phyloP scores from a whole-genome alignment of 179 eudicot species.

The Silene vulgaris region DNA sequence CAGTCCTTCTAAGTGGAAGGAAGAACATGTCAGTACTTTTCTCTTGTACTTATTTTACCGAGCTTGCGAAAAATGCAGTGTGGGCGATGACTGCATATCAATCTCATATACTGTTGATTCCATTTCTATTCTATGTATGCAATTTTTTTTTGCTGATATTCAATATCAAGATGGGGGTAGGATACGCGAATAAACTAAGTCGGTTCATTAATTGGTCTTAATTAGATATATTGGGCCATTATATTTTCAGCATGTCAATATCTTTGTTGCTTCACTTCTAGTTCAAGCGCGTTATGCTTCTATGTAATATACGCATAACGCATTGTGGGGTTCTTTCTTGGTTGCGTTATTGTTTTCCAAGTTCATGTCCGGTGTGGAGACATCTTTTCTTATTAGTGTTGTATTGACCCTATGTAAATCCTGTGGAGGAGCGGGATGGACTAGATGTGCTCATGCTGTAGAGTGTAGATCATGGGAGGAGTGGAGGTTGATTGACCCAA shows the following conservation, averaged over 20 bases:
- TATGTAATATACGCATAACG: background rate
- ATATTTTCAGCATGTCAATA: background rate
- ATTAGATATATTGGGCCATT: background rate
- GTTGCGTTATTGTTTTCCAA: slow-evolving; percentile 5
- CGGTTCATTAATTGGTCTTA: background rate
- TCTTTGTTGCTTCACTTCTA: background rate
- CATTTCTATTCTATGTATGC: background rate
- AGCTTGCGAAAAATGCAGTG: background rate
- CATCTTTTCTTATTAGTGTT: background rate
- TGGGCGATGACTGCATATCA: background rate
- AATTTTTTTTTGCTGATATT: background rate
- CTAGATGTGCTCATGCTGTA: background rate
- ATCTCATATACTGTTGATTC: background rate
- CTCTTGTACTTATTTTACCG: background rate
- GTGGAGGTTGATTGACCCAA: background rate
- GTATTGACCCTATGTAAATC: background rate
- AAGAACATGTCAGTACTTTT: slow-evolving; percentile 55
- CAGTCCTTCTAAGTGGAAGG: slow-evolving; percentile 67
- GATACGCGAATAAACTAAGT: background rate
- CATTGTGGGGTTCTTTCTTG: background rate
- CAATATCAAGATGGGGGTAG: background rate
- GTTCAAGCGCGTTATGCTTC: background rate
- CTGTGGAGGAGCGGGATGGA: background rate
- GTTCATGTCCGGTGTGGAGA: background rate
- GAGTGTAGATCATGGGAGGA: background rate